Evolutionary conservation across 2,329 filamentous ascomycete genomes (phyloP).

Genomic region (Fusarium buharicum): DNA sequence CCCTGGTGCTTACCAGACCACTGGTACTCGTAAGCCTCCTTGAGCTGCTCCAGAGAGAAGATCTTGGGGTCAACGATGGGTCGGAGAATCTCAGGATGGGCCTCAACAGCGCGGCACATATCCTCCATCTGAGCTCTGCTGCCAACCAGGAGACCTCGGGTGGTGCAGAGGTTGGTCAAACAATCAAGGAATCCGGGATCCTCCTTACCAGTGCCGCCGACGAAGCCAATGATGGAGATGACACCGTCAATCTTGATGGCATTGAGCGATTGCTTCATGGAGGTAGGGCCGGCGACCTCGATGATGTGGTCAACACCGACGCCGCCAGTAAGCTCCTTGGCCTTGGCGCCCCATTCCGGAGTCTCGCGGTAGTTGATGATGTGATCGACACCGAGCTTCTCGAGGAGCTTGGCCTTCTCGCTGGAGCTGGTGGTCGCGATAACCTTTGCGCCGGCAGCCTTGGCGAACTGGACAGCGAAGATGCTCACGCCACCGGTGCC

Average conservation of each 20-base stretch:
- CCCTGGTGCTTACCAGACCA: constrained; percentile 53
- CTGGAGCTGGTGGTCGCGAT: constrained; percentile 60
- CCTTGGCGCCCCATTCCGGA: constrained; percentile 58
- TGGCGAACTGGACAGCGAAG: constrained; percentile 70
- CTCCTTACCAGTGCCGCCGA: constrained; percentile 44
- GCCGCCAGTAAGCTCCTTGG: constrained; percentile 56
- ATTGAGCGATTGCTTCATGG: constrained; percentile 57
- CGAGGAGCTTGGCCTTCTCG: constrained; percentile 57
- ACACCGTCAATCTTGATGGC: constrained; percentile 59
- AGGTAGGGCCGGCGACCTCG: constrained; percentile 59
- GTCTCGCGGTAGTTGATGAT: constrained; percentile 62
- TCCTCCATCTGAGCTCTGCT: constrained; percentile 61
- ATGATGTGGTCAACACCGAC: constrained; percentile 59
- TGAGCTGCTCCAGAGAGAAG: constrained; percentile 58
- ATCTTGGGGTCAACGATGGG: constrained; percentile 59
- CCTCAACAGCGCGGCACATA: constrained; percentile 62
- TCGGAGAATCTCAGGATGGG: constrained; percentile 54
- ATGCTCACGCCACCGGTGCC: constrained; percentile 77
- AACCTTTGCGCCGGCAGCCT: constrained; percentile 59
- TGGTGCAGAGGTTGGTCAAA: constrained; percentile 51
- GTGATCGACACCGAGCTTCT: constrained; percentile 60
- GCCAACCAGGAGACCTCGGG: constrained; percentile 60
- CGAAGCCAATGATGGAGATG: constrained; percentile 55
- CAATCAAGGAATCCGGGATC: constrained; percentile 51
- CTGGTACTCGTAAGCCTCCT: constrained; percentile 57